Base-by-base conservation (phyloP, 148 eudicot species). In the Pouteria glomerata region DNA sequence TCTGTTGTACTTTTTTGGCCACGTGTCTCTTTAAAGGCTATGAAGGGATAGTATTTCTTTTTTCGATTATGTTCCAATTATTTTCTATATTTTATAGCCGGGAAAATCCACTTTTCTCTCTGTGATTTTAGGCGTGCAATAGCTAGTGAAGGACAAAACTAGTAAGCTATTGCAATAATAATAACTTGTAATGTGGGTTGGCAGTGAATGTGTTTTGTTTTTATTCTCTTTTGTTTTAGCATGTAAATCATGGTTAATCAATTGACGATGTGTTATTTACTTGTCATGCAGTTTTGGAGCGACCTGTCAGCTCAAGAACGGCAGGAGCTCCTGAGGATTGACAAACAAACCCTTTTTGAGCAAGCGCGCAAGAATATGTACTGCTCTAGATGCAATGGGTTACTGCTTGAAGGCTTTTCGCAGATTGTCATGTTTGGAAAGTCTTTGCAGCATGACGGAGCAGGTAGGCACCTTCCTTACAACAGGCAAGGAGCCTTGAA, bases 311-410 rank as follows among this genome's bases (percentile, higher is more conserved):
- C 82, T 45, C 96, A 91, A 80, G 92, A 88, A 73, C 88, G 97
- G 41, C 89, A 86, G 73, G 71, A 86, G 63, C 96, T 95, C 63
- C 78, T 95, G 84, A 81, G 85, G 79, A 82, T 95, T 48, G 97
- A 95, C 67, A 95, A 91, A 68, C 98, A 91, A 73, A 81, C 87
- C 19, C 83, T 95, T 47, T 89, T 89, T 39, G 98, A 95, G 86
- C 93, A 91, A 82, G 97, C 98, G 70, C 97, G 98, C 69, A 95
- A 95, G 75, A 95, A 91, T 75, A 82, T 88, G 89, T 95, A 95
- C 73, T 95, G 98, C 74, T 91, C 98, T 52, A 91, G 98, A 79
- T 95, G 98, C 86, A 91, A 88, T 51, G 98, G 98, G 62, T 78
- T 95, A 61, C 84, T 95, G 82, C 96, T 91, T 58, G 98, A 91